Percentiles rank a stretch among this genome's conserved stretches.
These are phyloP conservation scores for Cryptococcus deneoformans DNA, from an alignment of 1,284 basidiomycete genomes.

Conservation along the genomic window DNA sequence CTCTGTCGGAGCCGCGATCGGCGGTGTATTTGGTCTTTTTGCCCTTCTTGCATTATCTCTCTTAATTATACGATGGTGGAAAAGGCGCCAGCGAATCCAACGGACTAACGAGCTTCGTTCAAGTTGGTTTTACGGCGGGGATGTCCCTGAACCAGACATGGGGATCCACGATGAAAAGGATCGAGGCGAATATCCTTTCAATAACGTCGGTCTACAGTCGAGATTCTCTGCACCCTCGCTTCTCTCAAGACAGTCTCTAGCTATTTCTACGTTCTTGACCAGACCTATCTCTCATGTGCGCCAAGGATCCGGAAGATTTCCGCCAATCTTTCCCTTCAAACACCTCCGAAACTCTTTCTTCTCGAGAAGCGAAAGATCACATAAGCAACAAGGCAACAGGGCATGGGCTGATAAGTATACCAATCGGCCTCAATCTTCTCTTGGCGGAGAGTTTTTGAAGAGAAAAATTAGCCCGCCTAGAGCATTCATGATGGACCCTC, in stretches of 20 bases:
- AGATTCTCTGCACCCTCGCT: constrained; percentile 16
- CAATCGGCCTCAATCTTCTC: not conserved
- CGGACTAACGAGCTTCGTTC: constrained; percentile 15
- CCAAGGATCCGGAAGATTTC: not conserved
- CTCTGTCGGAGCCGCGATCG: constrained; percentile 22
- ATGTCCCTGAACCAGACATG: constrained; percentile 8
- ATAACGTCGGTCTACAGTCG: constrained; percentile 2
- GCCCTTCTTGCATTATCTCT: constrained; percentile 16
- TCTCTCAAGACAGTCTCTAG: constrained; percentile 6
- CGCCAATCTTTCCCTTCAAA: constrained; percentile 2
- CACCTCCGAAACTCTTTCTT: constrained; percentile 1
- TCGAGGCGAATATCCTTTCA: not conserved
- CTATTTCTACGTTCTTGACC: constrained; percentile 7
- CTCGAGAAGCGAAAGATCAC: not conserved
- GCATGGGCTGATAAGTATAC: constrained; percentile 16
- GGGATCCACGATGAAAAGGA: not conserved
- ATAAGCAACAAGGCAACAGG: not conserved
- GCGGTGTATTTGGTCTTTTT: constrained; percentile 23
- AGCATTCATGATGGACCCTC: not conserved
- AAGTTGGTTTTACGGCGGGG: constrained; percentile 34
- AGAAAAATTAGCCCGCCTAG: not conserved
- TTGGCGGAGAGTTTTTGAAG: not conserved
- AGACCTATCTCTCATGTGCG: constrained; percentile 6
- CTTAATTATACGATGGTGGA: constrained; percentile 20
- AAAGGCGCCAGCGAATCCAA: constrained; percentile 12